Evolutionary conservation across 805 yeast species (phyloP).

Genomic region (Ogataea trehalophila): DNA sequence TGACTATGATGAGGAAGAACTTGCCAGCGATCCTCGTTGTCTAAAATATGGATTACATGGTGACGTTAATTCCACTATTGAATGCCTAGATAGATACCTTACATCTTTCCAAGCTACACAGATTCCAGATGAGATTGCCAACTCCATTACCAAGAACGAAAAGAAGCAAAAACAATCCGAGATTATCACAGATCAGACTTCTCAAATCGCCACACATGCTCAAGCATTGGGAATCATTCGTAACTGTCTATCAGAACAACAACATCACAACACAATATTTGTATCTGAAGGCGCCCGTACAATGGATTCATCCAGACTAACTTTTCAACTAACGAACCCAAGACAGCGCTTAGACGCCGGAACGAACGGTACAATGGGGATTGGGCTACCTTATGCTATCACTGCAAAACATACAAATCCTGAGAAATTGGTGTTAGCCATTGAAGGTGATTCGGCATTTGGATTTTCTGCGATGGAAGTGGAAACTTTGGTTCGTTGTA

Average conservation of each 20-base stretch:
- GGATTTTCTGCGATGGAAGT: constrained; percentile 70
- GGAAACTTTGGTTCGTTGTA: constrained; percentile 59
- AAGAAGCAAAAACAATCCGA: constrained; percentile 33
- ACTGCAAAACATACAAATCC: constrained; percentile 49
- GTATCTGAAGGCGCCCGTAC: constrained; percentile 76
- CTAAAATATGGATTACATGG: constrained; percentile 32
- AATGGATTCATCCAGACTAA: constrained; percentile 64
- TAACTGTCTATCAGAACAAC: constrained; percentile 28
- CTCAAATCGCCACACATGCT: constrained; percentile 39
- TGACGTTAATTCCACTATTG: constrained; percentile 41
- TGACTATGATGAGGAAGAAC: constrained; percentile 48
- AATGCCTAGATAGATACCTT: constrained; percentile 29
- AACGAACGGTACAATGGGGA: constrained; percentile 75
- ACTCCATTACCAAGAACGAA: constrained; percentile 29
- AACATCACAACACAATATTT: constrained; percentile 34
- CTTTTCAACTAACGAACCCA: constrained; percentile 51
- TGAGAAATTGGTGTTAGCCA: constrained; percentile 43
- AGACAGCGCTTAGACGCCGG: constrained; percentile 64
- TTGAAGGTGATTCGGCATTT: constrained; percentile 76
- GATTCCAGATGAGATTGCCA: constrained; percentile 23
- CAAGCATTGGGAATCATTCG: constrained; percentile 48
- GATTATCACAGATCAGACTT: constrained; percentile 11
- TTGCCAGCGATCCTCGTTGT: constrained; percentile 21
- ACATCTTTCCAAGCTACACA: constrained; percentile 22
- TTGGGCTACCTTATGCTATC: constrained; percentile 66